Evolutionary conservation across 208 protist genomes (phyloP), one percentile per base, ranked within the genome.

Genomic region (Trypanosoma conorhini): DNA sequence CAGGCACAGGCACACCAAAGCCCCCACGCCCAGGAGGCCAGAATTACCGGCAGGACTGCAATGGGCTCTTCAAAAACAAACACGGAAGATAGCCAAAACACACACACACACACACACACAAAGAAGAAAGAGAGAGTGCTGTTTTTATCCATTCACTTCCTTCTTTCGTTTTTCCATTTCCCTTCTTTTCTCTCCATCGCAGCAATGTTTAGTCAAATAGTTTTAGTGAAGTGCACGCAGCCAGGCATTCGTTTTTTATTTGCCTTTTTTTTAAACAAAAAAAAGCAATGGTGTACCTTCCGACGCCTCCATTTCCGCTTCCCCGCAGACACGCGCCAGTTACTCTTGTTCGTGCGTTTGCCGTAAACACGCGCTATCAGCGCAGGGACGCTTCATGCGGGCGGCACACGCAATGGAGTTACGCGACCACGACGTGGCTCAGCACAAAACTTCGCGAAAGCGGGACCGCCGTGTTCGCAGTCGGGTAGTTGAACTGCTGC

Each of bases 401-500:
- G 15, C 42, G 17, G 17, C 42, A 48, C 0, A 71, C 5, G 35
- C 12, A 62, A n/a, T 48, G 15, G 31, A n/a, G 38, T 63, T 58
- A 69, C 12, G 30, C 24, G 1, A 21, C 60, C 38, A 89, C 72
- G 4, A 79, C 84, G 33, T 90, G 71, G 42, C 78, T 56, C 33
- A 88, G 35, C 3, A 89, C 72, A 19, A 88, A 58, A 66, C n/a
- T 50, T 24, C 73, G 64, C 62, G 80, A 56, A 26, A 83, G 24
- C 42, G 73, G 70, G 5, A 72, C 60, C 13, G 62, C 76, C 0
- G 82, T 64, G 57, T 90, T 91, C 33, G 88, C 86, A 35, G 80
- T 73, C 10, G 83, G 85, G 58, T 85, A 91, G 66, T 91, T 82
- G 63, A 94, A 94, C 30, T 90, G 76, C n/a, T 40, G 54, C 71